Base-by-base conservation (phyloP, 139 green algal species). In the Gonium pectorale region DNA sequence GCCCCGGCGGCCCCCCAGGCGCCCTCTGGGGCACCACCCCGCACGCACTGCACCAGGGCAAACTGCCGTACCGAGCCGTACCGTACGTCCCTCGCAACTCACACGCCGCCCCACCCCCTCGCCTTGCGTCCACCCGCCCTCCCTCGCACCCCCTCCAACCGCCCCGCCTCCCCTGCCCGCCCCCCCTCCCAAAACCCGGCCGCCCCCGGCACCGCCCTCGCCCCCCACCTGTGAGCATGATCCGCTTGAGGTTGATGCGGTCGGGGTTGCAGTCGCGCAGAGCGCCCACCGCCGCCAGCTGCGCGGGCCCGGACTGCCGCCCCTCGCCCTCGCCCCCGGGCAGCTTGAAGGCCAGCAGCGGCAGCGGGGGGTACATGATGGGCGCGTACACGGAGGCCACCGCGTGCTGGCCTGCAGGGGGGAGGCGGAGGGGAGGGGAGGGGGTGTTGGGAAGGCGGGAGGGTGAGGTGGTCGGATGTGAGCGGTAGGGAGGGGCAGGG, bases 341-440 rank as follows among this genome's bases (percentile, higher is more conserved):
- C 60, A 82, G 43, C 89, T 97, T 97, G 92, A 99, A 99, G 0
- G 90, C 94, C 63, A 99, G 94, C 52, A 99, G 54, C 5, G 97
- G 97, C 78, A 97, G 86, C 2, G 96, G 96, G 1, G 89, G 80
- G 86, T 97, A 98, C 46, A 75, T 77, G 80, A 99, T 98, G 73
- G 97, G 97, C 3, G 91, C 95, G 73, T 95, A 99, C 2, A 98
- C 79, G 35, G 90, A 94, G 13, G 93, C 94, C 1, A 98, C 87
- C 22, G 43, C 51, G 21, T 91, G 88, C 21, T 90, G 82, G 31
- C 92, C 91, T n/a, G 87, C 35, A 38, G 54, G 38, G 33, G 35
- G 29, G 72, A 38, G 72, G 24, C 2, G 8, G 37, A 15, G 66
- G 7, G 60, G 19, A 7, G 54, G 27, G 54, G 9, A 22, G 19